A percentile compares a stretch with the other conserved stretches of the same genome.
phyloP scores from a whole-genome alignment of 768 basidiomycete species.

The Rhizopogon rudus region DNA sequence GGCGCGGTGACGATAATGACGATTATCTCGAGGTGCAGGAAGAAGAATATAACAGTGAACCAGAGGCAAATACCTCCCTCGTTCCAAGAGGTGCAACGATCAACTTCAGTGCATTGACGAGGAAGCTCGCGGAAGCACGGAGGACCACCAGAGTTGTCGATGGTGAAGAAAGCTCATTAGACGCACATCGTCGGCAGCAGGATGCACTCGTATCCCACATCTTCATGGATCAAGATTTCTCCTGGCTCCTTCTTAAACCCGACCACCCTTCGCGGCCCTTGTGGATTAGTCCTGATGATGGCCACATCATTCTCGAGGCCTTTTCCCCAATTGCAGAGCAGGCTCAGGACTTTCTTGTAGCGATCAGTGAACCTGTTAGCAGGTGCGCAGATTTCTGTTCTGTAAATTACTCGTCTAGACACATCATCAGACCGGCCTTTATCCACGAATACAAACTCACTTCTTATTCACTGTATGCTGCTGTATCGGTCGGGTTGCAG shows the following conservation, averaged over 20 bases:
- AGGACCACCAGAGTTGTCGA: constrained; percentile 34
- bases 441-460: constrained; percentile 99
- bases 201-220: constrained; percentile 76
- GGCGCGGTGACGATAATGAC: constrained; percentile 43
- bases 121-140: constrained; percentile 67
- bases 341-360: constrained; percentile 97
- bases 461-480: constrained; percentile 96
- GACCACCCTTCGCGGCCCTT: constrained; percentile 92
- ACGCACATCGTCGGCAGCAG: constrained; percentile 67
- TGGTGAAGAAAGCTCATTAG: constrained; percentile 48
- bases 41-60: constrained; percentile 43
- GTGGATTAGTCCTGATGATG: constrained; percentile 93
- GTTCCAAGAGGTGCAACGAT: constrained; percentile 76
- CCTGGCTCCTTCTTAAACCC: constrained; percentile 78
- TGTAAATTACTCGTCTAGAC: constrained; percentile 25
- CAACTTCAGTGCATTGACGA: constrained; percentile 79
- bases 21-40: constrained; percentile 52
- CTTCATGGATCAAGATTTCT: constrained; percentile 82
- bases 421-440: constrained; percentile 73
- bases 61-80: constrained; percentile 32
- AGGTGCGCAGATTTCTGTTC: constrained; percentile 54
- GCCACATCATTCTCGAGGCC: constrained; percentile 93
- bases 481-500: constrained; percentile 96
- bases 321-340: constrained; percentile 98
- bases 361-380: constrained; percentile 98